Evolutionary conservation across 1,284 basidiomycete genomes (phyloP), one percentile per base, ranked within the genome.

Genomic region (Ganoderma resinaceum): DNA sequence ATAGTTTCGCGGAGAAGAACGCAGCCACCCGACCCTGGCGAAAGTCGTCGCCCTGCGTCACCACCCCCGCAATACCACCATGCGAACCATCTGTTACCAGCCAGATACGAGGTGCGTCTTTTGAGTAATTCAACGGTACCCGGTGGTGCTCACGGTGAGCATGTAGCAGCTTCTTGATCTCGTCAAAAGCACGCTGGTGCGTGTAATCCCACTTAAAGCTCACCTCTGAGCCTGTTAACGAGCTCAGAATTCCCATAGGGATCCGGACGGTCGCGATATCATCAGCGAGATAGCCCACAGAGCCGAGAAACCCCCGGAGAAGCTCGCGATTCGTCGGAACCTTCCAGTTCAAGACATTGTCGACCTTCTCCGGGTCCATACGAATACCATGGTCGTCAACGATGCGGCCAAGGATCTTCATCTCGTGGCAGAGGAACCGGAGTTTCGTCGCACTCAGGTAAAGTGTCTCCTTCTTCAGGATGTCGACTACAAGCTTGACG

Each of bases 261-360:
- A 78, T 72, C 1, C 71, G 65, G 0, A 78, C 60, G 0, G 42
- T 63, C 2, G 52, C 53, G 37, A 52, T 73, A 63, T 52, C 66
- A 53, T 63, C n/a, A n/a, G n/a, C n/a, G n/a, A n/a, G n/a, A n/a
- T n/a, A n/a, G 63, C 76, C 75, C 0, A 77, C 76, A 0, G 75
- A 63, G 0, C 77, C 77, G 1, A 78, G 61, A 61, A 79, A 79
- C 14, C 40, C 40, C 16, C 43, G n/a, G 3, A 78, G 37, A 7
- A 75, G 60, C 12, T 71, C 70, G 26, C 65, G 63, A n/a, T 66
- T 72, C 0, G 73, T 75, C 0, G 77, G 77, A 1, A 66, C 62
- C 57, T 74, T 72, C 82, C 81, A 83, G 6, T 79, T 74, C 0
- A 33, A 76, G 73, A 3, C 78, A 80, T 20, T 73, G n/a, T n/a